Evolutionary conservation across 805 yeast species (phyloP).

Genomic region (Kluyveromyces lactis): DNA sequence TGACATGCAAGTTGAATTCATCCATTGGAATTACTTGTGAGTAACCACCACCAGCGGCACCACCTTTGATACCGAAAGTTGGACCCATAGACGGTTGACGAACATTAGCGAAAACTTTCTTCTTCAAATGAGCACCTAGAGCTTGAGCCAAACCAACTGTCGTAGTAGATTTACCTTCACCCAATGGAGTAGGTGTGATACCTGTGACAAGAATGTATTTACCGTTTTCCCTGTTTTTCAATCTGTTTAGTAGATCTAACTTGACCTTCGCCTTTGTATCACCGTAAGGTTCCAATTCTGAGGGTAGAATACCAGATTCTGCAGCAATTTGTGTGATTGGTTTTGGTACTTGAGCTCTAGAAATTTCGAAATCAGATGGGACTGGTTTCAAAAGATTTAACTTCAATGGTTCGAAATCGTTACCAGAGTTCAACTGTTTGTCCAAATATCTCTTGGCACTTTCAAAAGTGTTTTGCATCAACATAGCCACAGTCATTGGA

Average conservation of each 20-base stretch:
- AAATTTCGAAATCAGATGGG: slow-evolving; percentile 74
- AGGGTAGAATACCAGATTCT: slow-evolving; percentile 59
- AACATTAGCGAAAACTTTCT: slow-evolving; percentile 69
- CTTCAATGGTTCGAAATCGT: slow-evolving; percentile 42
- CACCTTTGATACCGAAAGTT: slow-evolving; percentile 82
- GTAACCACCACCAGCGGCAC: slow-evolving; percentile 88
- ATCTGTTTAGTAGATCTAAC: slow-evolving; percentile 52
- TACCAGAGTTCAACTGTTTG: slow-evolving; percentile 9
- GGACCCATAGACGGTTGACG: slow-evolving; percentile 90
- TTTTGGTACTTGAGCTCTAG: slow-evolving; percentile 68
- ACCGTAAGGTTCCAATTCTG: slow-evolving; percentile 70
- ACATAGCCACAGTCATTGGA: slow-evolving; percentile 85
- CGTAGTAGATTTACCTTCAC: slow-evolving; percentile 81
- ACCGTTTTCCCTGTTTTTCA: slow-evolving; percentile 53
- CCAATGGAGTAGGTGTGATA: slow-evolving; percentile 79
- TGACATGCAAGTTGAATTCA: slow-evolving; percentile 77
- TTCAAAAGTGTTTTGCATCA: slow-evolving; percentile 59
- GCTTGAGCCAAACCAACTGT: slow-evolving; percentile 80
- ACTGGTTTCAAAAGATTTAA: slow-evolving; percentile 55
- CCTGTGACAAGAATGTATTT: slow-evolving; percentile 73
- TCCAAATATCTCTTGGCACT: slow-evolving; percentile 49
- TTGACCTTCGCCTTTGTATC: slow-evolving; percentile 71
- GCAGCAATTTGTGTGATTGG: slow-evolving; percentile 57
- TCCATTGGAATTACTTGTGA: slow-evolving; percentile 87
- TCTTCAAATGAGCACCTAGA: slow-evolving; percentile 62